phyloP scores from a whole-genome alignment of 2,329 filamentous ascomycete species.

The Colletotrichum melonis region DNA sequence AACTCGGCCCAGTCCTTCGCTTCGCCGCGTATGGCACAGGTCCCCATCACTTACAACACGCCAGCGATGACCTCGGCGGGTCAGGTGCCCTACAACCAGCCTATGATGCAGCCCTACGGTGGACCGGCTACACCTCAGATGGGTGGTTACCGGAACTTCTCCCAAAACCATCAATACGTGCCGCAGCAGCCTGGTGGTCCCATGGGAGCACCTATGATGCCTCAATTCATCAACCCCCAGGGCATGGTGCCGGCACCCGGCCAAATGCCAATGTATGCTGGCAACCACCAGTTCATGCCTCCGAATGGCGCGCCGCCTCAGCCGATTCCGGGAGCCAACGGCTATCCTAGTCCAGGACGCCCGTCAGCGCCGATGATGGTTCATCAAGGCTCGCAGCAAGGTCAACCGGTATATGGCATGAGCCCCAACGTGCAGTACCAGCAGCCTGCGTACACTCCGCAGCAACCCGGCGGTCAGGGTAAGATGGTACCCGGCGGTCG shows the following conservation, averaged over 20 bases:
- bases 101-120: conserved; percentile 77
- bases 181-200: conserved; percentile 72
- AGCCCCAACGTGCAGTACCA: conserved; percentile 79
- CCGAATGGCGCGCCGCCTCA: conserved; percentile 66
- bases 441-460: conserved; percentile 77
- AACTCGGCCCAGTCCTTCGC: conserved; percentile 87
- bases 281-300: conserved; percentile 73
- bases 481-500: conserved; percentile 52
- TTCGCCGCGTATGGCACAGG: conserved; percentile 81
- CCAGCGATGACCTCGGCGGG: conserved; percentile 75
- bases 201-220: conserved; percentile 84
- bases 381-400: conserved; percentile 93
- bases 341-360: conserved; percentile 89
- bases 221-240: conserved; percentile 81
- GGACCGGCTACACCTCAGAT: conserved; percentile 77
- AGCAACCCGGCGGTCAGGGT: conserved; percentile 77
- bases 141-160: conserved; percentile 76
- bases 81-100: conserved; percentile 78
- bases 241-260: conserved; percentile 72
- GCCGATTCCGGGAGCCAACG: conserved; percentile 73
- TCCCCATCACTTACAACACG: conserved; percentile 73
- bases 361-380: conserved; percentile 90
- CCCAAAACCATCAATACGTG: conserved; percentile 78
- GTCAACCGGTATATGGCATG: conserved; percentile 82
- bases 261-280: conserved; percentile 86